Conservation (phyloP, 1,139 yeast species). For the Pneumocystis wakefieldiae region DNA sequence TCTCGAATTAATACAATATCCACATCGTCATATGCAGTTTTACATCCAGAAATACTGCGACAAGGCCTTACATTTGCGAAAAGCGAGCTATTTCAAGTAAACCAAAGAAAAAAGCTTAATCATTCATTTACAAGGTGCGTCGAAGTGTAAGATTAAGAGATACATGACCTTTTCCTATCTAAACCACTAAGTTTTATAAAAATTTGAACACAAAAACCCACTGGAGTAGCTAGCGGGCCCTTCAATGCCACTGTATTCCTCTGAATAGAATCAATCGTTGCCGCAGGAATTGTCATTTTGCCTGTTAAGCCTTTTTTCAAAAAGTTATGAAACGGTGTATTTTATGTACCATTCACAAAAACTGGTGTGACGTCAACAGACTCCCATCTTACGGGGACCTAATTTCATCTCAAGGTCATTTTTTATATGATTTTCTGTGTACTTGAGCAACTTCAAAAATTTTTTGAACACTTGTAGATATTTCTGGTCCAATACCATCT, state of each 20-base stretch:
- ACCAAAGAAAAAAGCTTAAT: slow-evolving; percentile 21
- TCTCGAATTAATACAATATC: slow-evolving; percentile 95
- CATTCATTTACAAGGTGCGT: slow-evolving; percentile 51
- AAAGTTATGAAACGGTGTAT: not conserved
- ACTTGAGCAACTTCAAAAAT: slow-evolving; percentile 74
- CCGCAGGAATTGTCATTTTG: slow-evolving; percentile 83
- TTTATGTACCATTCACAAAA: slow-evolving; percentile 44
- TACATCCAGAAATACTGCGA: slow-evolving; percentile 79
- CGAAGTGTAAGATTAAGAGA: slow-evolving; percentile 93
- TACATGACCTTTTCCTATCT: slow-evolving; percentile 92
- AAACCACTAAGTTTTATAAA: not conserved
- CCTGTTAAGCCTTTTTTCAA: slow-evolving; percentile 21
- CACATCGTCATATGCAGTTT: slow-evolving; percentile 87
- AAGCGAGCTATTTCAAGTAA: slow-evolving; percentile 24
- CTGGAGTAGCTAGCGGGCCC: slow-evolving; percentile 94
- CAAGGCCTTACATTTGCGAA: slow-evolving; percentile 98
- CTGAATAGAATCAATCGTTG: slow-evolving; percentile 84
- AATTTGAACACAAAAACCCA: not conserved
- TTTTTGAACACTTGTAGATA: slow-evolving; percentile 59
- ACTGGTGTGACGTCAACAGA: slow-evolving; percentile 91
- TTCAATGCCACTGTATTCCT: slow-evolving; percentile 86
- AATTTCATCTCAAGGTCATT: not conserved
- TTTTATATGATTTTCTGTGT: not conserved
- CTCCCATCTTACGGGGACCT: slow-evolving; percentile 92
- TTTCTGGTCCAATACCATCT: slow-evolving; percentile 91